These are phyloP conservation scores for Neofusicoccum kwambonambiense DNA, from an alignment of 2,329 filamentous ascomycete species.

Conservation along the genomic window DNA sequence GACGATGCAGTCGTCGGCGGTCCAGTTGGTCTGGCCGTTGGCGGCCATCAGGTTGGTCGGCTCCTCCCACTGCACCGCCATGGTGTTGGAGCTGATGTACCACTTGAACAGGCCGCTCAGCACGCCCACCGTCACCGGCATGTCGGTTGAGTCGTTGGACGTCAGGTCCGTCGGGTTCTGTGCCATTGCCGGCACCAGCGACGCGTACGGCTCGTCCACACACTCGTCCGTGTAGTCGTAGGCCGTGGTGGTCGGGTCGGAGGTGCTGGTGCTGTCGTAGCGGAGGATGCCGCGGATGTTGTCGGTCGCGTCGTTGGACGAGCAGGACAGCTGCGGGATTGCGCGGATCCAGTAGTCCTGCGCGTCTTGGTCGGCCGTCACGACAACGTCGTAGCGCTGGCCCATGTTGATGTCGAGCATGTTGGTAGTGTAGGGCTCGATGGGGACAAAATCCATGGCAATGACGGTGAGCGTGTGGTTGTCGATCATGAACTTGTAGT, in stretches of 20 bases:
- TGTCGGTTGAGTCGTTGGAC: conserved; percentile 22
- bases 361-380: conserved; percentile 32
- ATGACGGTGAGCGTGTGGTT: conserved; percentile 42
- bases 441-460: conserved; percentile 36
- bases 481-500: conserved; percentile 43
- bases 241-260: conserved; percentile 35
- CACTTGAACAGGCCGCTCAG: conserved; percentile 30
- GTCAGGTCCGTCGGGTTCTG: conserved; percentile 22
- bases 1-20: conserved; percentile 24
- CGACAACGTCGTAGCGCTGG: conserved; percentile 37
- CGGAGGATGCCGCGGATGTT: conserved; percentile 41
- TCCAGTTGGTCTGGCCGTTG: conserved; percentile 26
- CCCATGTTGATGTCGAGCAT: conserved; percentile 24
- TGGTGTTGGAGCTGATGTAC: conserved; percentile 45
- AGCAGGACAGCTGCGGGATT: conserved; percentile 27
- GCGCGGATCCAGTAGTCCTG: conserved; percentile 38
- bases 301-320: conserved; percentile 26
- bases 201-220: conserved; percentile 36
- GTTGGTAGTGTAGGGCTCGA: conserved; percentile 35
- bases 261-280: conserved; percentile 37
- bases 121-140: conserved; percentile 27
- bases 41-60: conserved; percentile 44
- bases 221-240: conserved; percentile 34
- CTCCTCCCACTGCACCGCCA: conserved; percentile 48
- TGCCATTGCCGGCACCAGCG: conserved; percentile 39